Conservation (phyloP, 202 grass and related monocot genomes). For the Digitaria exilis region DNA sequence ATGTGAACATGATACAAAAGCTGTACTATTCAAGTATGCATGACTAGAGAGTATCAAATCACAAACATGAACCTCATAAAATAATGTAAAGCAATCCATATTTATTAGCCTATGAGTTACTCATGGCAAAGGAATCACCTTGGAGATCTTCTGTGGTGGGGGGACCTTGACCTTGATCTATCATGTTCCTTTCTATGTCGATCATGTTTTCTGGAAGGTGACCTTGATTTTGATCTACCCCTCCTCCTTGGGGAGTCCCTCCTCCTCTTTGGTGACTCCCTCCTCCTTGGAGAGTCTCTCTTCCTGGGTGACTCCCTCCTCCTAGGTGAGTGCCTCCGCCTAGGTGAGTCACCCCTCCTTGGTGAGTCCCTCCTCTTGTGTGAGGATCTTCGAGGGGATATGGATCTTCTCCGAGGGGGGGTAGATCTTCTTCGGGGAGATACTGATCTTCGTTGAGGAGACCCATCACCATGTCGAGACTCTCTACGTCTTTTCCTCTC, state of each 20-base stretch:
- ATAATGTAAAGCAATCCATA: slow-evolving; percentile 21
- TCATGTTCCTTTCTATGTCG: slow-evolving; percentile 63
- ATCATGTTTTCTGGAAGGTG: slow-evolving; percentile 62
- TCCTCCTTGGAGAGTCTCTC: slow-evolving; percentile 43
- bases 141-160: slow-evolving; percentile 61
- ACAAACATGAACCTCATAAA: not conserved
- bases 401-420: slow-evolving; percentile 42
- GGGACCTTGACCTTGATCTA: slow-evolving; percentile 76
- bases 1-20: slow-evolving; percentile 4
- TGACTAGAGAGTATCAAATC: not conserved
- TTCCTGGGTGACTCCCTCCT: slow-evolving; percentile 42
- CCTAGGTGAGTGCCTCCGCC: slow-evolving; percentile 41
- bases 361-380: slow-evolving; percentile 34
- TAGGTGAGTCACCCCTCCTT: slow-evolving; percentile 42
- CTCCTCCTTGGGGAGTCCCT: slow-evolving; percentile 53
- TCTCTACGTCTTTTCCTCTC: slow-evolving; percentile 48
- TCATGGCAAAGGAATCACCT: slow-evolving; percentile 54
- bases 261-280: slow-evolving; percentile 42
- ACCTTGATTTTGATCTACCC: slow-evolving; percentile 69
- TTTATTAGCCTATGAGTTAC: slow-evolving; percentile 20
- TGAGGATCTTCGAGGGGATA: slow-evolving; percentile 59
- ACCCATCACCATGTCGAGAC: slow-evolving; percentile 51
- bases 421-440: slow-evolving; percentile 57
- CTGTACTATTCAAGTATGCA: slow-evolving; percentile 19
- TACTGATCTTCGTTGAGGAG: slow-evolving; percentile 45